Conservation (phyloP, 1,284 basidiomycete genomes). For the Lentinus polychrous region DNA sequence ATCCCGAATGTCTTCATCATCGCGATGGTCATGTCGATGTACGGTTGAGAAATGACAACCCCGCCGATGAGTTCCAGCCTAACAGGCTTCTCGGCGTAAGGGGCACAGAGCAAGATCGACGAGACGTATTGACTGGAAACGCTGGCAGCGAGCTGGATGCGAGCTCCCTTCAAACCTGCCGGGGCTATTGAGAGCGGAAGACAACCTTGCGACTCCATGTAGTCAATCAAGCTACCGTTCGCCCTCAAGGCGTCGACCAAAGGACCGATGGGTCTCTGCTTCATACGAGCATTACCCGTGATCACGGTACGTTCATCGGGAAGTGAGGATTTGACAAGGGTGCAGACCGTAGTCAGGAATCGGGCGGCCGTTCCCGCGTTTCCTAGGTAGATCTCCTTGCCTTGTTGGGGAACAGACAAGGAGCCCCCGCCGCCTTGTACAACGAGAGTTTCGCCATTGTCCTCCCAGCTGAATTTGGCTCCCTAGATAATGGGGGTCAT, state of each 20-base stretch:
- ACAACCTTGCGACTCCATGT: conserved; percentile 77
- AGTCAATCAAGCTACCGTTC: conserved; percentile 80
- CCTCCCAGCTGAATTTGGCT: conserved; percentile 88
- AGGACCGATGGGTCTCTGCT: conserved; percentile 92
- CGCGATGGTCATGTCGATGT: conserved; percentile 99
- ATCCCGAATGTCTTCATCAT: conserved; percentile 98
- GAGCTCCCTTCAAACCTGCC: conserved; percentile 80
- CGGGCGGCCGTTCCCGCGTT: conserved; percentile 98
- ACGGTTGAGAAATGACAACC: conserved; percentile 96
- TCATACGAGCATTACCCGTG: conserved; percentile 98
- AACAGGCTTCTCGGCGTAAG: conserved; percentile 81
- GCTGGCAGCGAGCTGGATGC: conserved; percentile 85
- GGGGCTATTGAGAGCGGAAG: conserved; percentile 85
- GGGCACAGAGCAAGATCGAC: conserved; percentile 92
- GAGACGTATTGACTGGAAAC: conserved; percentile 99
- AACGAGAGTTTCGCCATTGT: conserved; percentile 88
- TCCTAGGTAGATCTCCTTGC: conserved; percentile 90
- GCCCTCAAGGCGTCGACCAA: conserved; percentile 87
- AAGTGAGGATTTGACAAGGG: conserved; percentile 59
- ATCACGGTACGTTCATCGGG: conserved; percentile 62
- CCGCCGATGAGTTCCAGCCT: conserved; percentile 89
- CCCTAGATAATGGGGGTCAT: conserved; percentile 42
- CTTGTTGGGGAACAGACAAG: conserved; percentile 70
- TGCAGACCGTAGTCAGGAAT: conserved; percentile 95
- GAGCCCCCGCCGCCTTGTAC: conserved; percentile 83